Evolutionary conservation across 495 filamentous ascomycete species (phyloP), one percentile per base, ranked within the genome.

Genomic region (Rhypophila decipiens): DNA sequence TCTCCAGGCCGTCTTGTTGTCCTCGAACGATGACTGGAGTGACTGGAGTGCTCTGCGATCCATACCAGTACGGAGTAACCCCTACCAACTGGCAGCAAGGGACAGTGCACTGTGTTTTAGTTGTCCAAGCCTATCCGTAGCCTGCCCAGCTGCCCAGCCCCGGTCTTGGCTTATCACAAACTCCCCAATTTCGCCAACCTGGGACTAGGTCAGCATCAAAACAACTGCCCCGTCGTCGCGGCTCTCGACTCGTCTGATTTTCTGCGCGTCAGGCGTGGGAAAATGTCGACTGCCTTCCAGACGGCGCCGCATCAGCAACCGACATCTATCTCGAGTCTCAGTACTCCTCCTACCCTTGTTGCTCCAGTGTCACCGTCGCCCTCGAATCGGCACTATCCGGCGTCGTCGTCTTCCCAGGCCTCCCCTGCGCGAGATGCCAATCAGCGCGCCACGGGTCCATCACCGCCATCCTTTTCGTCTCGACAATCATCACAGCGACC

Each of bases 271-370:
- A 45, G 43, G 52, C 47, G 24, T 54, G 38, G 49, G 56, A 68
- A 66, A 56, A 76, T 78, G 76, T 77, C 74, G 55, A 75, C 73
- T 67, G 74, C 76, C 51, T 63, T 80, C 55, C 78, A 81, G 55
- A 56, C 75, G 47, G 67, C 70, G 49, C 69, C 72, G 49, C 76
- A 75, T 52, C 75, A n/a, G n/a, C n/a, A 75, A 50, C 64, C 73
- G 47, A 66, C 69, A 44, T 62, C 74, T 39, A 56, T 70, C 46
- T 60, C 77, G 41, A 53, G 68, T 29, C 61, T 76, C 38, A 67
- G 67, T 44, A 58, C 75, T 15, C 69, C 74, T 24, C 67, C 74
- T n/a, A n/a, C n/a, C n/a, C n/a, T n/a, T n/a, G 34, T 66, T 71
- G 19, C 61, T 67, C 21, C n/a, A n/a, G n/a, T n/a, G n/a, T 35